These are phyloP conservation scores for Xylaria sp. DNA, from an alignment of 2,329 filamentous ascomycete genomes.

Conservation along the genomic window DNA sequence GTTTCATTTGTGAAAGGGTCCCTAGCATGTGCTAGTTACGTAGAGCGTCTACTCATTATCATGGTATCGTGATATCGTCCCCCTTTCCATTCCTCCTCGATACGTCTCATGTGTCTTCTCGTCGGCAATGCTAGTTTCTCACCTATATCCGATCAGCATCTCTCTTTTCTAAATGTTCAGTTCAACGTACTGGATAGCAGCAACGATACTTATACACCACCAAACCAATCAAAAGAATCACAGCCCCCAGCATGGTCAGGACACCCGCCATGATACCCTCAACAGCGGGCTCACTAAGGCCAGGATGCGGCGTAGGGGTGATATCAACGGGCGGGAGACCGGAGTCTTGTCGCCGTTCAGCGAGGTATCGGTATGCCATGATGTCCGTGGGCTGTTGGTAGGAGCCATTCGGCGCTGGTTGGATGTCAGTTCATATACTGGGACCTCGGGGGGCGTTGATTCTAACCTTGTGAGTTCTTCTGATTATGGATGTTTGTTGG, in stretches of 20 bases:
- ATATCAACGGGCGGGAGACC: too few species aligned
- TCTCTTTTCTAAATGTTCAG: neutral
- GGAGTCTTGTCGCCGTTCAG: too few species aligned
- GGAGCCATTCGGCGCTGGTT: neutral
- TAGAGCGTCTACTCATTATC: neutral
- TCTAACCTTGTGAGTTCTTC: neutral
- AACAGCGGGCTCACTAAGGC: neutral
- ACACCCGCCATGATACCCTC: neutral
- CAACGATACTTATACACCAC: neutral
- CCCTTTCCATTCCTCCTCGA: too few species aligned
- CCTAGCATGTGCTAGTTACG: neutral
- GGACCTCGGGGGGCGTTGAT: too few species aligned
- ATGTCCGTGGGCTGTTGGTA: too few species aligned
- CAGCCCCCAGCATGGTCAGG: neutral
- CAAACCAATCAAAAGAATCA: neutral
- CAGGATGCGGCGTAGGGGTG: neutral
- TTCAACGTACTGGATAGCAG: conserved; percentile 1
- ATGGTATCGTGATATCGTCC: too few species aligned
- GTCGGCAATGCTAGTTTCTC: neutral
- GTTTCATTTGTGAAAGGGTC: neutral
- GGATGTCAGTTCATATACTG: neutral
- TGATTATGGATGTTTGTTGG: neutral
- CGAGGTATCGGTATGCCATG: too few species aligned
- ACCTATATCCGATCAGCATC: neutral
- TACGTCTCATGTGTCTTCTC: too few species aligned